A percentile compares a stretch with the other conserved stretches of the same genome.
Evolutionary conservation across 768 basidiomycete species (phyloP).

Genomic region (Lactarius tabidus): DNA sequence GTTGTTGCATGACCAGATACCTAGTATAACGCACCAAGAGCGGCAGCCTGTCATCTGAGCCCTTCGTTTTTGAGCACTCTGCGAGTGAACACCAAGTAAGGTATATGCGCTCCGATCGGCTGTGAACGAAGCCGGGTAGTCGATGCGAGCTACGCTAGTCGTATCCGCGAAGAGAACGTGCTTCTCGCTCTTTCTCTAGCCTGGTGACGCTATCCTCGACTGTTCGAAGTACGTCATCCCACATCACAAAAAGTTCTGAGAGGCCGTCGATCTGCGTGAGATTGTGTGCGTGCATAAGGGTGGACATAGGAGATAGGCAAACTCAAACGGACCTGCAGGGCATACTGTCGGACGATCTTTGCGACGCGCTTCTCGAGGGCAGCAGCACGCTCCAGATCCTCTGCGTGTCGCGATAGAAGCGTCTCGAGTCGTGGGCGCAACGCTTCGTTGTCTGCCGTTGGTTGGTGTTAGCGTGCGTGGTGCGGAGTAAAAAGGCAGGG

Average conservation of each 20-base stretch:
- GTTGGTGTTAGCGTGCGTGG: background rate
- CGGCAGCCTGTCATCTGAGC: background rate
- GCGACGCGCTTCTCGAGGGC: slow-evolving; percentile 65
- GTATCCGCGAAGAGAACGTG: slow-evolving; percentile 59
- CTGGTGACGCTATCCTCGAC: slow-evolving; percentile 55
- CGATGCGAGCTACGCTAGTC: slow-evolving; percentile 28
- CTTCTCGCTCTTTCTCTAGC: slow-evolving; percentile 58
- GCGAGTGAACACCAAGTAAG: background rate
- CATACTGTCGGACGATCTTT: slow-evolving; percentile 61
- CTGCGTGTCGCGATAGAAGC: slow-evolving; percentile 53
- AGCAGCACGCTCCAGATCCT: slow-evolving; percentile 53
- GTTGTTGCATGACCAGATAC: background rate
- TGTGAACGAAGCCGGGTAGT: background rate
- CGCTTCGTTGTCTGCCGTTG: slow-evolving; percentile 50
- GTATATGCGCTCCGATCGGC: background rate
- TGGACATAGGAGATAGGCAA: background rate
- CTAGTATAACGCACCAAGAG: background rate
- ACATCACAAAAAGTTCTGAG: slow-evolving; percentile 79
- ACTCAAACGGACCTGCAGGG: slow-evolving; percentile 52
- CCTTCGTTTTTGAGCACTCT: background rate
- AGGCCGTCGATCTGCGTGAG: slow-evolving; percentile 63
- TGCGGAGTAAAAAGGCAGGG: background rate
- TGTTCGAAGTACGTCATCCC: slow-evolving; percentile 74
- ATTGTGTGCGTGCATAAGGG: background rate
- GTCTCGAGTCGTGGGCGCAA: slow-evolving; percentile 65